Percentiles rank a stretch among this genome's conserved stretches.
Evolutionary conservation across 1,139 yeast genomes (phyloP).

Genomic region (Geotrichum carabidarum): DNA sequence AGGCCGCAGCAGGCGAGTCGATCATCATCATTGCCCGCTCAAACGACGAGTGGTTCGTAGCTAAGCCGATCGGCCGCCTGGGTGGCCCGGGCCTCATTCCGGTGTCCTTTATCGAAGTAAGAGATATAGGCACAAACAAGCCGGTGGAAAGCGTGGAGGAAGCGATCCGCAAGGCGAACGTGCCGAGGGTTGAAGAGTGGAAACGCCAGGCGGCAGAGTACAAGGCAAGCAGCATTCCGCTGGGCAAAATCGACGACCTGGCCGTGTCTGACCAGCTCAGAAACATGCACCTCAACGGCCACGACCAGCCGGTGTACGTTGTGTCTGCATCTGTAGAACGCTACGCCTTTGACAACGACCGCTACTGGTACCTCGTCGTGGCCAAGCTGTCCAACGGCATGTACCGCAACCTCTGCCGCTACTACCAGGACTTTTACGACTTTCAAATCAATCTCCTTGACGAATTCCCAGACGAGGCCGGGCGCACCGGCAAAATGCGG

Average conservation of each 20-base stretch:
- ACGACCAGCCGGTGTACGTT: slow-evolving; percentile 25
- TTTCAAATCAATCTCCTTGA: slow-evolving; percentile 81
- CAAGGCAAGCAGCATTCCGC: slow-evolving; percentile 82
- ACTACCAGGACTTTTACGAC: slow-evolving; percentile 93
- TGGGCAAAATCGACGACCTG: slow-evolving; percentile 48
- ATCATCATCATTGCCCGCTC: slow-evolving; percentile 93
- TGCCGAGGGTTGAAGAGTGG: slow-evolving; percentile 96
- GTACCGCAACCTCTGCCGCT: slow-evolving; percentile 70
- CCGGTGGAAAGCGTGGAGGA: slow-evolving; percentile 47
- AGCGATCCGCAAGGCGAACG: slow-evolving; percentile 57
- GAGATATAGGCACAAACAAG: slow-evolving; percentile 64
- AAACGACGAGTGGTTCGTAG: slow-evolving; percentile 94
- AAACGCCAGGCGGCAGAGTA: slow-evolving; percentile 84
- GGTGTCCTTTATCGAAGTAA: slow-evolving; percentile 77
- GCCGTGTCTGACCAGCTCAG: slow-evolving; percentile 16
- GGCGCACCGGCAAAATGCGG: slow-evolving; percentile 71
- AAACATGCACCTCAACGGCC: slow-evolving; percentile 9
- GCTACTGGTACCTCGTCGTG: slow-evolving; percentile 80
- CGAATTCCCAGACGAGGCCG: slow-evolving; percentile 88
- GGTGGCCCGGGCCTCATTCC: slow-evolving; percentile 98
- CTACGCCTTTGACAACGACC: slow-evolving; percentile 75
- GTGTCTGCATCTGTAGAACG: slow-evolving; percentile 72
- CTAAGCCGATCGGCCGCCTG: slow-evolving; percentile 87
- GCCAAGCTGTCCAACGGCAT: slow-evolving; percentile 68
- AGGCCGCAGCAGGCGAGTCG: slow-evolving; percentile 79